Base-by-base conservation (phyloP, 1,139 yeast species). In the Pichia sp. region DNA sequence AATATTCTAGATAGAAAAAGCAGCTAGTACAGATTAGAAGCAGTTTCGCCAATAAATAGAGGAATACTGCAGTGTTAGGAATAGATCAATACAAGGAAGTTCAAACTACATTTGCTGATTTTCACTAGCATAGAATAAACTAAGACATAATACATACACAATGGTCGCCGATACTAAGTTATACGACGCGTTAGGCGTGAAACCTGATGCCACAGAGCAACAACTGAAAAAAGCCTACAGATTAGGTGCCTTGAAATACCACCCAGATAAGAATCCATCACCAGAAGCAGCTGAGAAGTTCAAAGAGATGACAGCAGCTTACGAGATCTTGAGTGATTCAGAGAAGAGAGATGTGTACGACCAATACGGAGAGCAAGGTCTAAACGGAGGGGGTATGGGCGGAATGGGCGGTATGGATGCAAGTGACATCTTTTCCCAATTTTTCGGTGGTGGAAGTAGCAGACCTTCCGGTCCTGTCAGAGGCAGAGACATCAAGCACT, bases 151-250 rank as follows among this genome's bases (percentile, higher is more conserved):
- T 31, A 15, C 36, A 29, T 15, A 23, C 41, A 36, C 44, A 31
- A 92, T 93, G 98, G 97, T 87, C 60, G 90, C 84, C 68, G 98
- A 93, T 58, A 85, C 97, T 46, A 87, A 87, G 70, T 80, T 86
- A 61, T 93, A 93, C 75, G 98, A 92, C 66, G 71, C 81, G 38
- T 78, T 92, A 64, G 97, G 96, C 53, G 96, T 92, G 51, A 68
- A 87, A 34, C 84, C 90, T 53, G 78, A 78, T 54, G 97, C 97
- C 45, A 75, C 83, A 34, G 97, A 88, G 54, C 73, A 81, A 48
- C 96, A 92, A 73, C 84, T 93, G 71, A 93, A 92, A 74, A 93
- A 93, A 72, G 97, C 97, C 23, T 93, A 93, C 76, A 85, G 98
- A 78, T 83, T 88, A 66, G 82, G 89, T 51, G 99, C 99, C 26